A percentile compares a stretch with the other conserved stretches of the same genome.
These are phyloP conservation scores for Fragilaria radians DNA, from an alignment of 108 stramenopile species.

Conservation along the genomic window DNA sequence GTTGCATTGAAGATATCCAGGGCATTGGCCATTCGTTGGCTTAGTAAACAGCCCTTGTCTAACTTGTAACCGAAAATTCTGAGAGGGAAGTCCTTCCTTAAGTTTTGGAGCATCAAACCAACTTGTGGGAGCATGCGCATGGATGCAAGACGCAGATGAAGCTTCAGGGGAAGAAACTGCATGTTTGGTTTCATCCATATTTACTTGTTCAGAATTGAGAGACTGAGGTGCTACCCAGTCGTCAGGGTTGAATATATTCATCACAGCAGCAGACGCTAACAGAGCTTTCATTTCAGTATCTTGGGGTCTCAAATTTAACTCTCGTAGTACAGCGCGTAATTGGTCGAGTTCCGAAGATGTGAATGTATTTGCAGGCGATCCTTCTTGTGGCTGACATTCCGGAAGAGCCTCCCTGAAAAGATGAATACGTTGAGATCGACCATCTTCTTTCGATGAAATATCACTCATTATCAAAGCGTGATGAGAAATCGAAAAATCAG, in stretches of 20 bases:
- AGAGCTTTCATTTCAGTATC: neutral
- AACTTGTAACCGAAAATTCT: slow-evolving; percentile 34
- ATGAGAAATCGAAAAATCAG: too few relatives aligned
- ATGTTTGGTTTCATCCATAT: neutral
- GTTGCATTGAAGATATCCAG: slow-evolving; percentile 83
- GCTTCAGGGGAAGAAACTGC: neutral
- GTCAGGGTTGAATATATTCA: slow-evolving; percentile 10
- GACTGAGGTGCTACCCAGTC: neutral
- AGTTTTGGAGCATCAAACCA: slow-evolving; percentile 43
- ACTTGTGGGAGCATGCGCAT: too few relatives aligned
- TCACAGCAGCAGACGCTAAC: slow-evolving; percentile 4
- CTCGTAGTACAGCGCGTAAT: slow-evolving; percentile 18
- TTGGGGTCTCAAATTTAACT: neutral
- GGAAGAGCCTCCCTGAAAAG: slow-evolving; percentile 26
- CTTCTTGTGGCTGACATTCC: slow-evolving; percentile 47
- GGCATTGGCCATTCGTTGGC: slow-evolving; percentile 74
- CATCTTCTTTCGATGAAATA: too few relatives aligned
- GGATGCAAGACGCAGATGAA: neutral
- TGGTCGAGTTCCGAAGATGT: slow-evolving; percentile 31
- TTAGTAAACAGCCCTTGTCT: slow-evolving; percentile 27
- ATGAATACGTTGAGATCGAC: too few relatives aligned
- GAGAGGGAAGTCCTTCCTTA: slow-evolving; percentile 9
- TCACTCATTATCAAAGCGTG: too few relatives aligned
- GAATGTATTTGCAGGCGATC: slow-evolving; percentile 40
- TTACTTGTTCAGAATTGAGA: neutral